Evolutionary conservation across 2,329 filamentous ascomycete genomes (phyloP).

Genomic region (Penicillium frequentans): DNA sequence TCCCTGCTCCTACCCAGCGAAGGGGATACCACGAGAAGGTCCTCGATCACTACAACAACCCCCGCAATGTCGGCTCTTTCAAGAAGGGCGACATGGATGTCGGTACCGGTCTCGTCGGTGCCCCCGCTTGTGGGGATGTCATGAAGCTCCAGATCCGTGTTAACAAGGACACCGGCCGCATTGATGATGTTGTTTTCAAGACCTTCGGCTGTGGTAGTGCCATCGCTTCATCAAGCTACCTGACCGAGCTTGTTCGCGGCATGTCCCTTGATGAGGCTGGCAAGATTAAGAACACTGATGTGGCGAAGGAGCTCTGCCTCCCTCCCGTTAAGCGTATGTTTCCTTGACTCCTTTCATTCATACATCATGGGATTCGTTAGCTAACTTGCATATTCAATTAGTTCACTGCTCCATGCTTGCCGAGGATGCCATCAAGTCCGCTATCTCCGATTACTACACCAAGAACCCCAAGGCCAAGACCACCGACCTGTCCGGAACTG

Average conservation of each 20-base stretch:
- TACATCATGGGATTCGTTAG: neutral
- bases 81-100: conserved; percentile 78
- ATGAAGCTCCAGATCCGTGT: conserved; percentile 95
- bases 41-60: conserved; percentile 79
- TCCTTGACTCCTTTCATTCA: neutral
- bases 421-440: conserved; percentile 89
- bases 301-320: conserved; percentile 93
- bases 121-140: conserved; percentile 88
- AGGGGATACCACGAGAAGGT: conserved; percentile 68
- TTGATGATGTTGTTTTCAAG: conserved; percentile 96
- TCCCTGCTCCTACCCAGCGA: conserved; percentile 36
- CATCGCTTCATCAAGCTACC: conserved; percentile 90
- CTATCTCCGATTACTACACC: conserved; percentile 86
- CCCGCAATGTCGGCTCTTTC: conserved; percentile 77
- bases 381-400: conserved; percentile 33
- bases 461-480: conserved; percentile 77
- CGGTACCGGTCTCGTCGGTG: conserved; percentile 85
- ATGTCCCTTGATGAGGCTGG: conserved; percentile 95
- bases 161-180: conserved; percentile 82
- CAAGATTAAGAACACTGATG: conserved; percentile 94
- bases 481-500: conserved; percentile 77
- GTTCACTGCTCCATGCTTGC: conserved; percentile 92
- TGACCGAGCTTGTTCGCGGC: conserved; percentile 90
- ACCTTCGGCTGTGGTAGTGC: conserved; percentile 93
- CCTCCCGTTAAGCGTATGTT: conserved; percentile 81